Evolutionary conservation across 139 green algal genomes (phyloP).

Genomic region (Micromonas pusilla): DNA sequence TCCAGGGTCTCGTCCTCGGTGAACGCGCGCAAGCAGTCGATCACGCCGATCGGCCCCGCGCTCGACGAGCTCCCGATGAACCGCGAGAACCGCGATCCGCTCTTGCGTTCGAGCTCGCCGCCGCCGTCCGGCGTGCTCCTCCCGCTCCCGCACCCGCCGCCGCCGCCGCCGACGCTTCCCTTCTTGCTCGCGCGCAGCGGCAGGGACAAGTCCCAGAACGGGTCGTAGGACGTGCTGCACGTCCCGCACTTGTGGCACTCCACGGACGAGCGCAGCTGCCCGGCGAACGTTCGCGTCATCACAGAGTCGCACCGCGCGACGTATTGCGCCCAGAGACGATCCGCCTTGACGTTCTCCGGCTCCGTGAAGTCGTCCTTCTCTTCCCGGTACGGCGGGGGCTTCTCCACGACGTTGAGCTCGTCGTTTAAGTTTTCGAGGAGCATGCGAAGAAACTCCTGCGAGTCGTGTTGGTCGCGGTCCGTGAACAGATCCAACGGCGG

Average conservation of each 20-base stretch:
- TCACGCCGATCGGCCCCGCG: not conserved
- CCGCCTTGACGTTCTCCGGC: conserved; percentile 73
- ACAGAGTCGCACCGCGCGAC: conserved; percentile 76
- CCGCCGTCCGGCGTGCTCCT: too few species aligned
- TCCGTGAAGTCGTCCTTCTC: conserved; percentile 60
- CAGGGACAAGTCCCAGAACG: conserved; percentile 93
- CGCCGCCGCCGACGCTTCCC: not conserved
- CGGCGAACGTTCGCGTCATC: conserved; percentile 76
- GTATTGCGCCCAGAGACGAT: conserved; percentile 75
- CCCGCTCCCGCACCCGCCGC: too few species aligned
- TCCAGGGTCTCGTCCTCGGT: conserved; percentile 58
- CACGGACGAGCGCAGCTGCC: conserved; percentile 80
- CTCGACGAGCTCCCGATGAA: not conserved
- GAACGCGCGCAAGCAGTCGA: conserved; percentile 2
- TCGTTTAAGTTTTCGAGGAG: conserved; percentile 93
- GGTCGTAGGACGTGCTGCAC: conserved; percentile 82
- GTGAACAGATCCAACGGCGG: too few species aligned
- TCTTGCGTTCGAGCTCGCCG: too few species aligned
- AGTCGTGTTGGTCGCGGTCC: conserved; percentile 91
- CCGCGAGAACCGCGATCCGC: too few species aligned
- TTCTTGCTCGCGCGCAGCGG: conserved; percentile 66
- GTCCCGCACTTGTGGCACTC: conserved; percentile 74
- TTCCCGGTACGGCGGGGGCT: conserved; percentile 91
- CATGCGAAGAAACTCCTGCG: conserved; percentile 79
- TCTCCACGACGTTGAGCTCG: conserved; percentile 86